Evolutionary conservation across 345 rosid species (phyloP).

Genomic region (Eucalyptus cloeziana): DNA sequence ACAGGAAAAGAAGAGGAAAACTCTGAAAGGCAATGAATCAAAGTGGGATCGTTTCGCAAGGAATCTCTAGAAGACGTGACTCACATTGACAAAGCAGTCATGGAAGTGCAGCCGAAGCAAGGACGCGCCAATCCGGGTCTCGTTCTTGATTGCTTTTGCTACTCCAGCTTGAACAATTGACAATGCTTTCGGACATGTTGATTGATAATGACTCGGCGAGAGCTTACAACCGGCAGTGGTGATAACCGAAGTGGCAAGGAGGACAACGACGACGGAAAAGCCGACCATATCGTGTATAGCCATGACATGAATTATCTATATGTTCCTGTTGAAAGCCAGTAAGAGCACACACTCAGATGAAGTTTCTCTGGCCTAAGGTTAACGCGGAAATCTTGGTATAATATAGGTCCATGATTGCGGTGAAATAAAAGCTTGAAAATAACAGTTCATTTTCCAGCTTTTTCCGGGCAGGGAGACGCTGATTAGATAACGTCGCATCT

Average conservation of each 20-base stretch:
- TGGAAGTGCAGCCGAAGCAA: constrained; percentile 89
- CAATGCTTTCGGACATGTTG: constrained; percentile 65
- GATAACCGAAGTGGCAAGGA: neutral
- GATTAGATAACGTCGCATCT: neutral
- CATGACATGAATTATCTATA: neutral
- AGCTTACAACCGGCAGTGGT: constrained; percentile 11
- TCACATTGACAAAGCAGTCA: constrained; percentile 86
- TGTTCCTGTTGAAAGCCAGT: neutral
- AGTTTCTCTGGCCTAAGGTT: neutral
- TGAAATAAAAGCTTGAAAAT: neutral
- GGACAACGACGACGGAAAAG: neutral
- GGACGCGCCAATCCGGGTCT: constrained; percentile 59
- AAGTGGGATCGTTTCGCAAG: neutral
- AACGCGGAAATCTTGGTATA: neutral
- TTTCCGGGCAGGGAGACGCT: neutral
- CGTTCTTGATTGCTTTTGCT: constrained; percentile 38
- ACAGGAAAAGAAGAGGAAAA: neutral
- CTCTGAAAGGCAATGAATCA: neutral
- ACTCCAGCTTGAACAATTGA: constrained; percentile 38
- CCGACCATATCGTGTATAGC: neutral
- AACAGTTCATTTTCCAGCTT: neutral
- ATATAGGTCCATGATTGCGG: neutral
- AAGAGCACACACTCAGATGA: neutral
- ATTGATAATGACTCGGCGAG: constrained; percentile 45
- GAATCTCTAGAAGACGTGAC: neutral